Evolutionary conservation across 345 rosid genomes (phyloP), one percentile per base, ranked within the genome.

Genomic region (Hypericum androsaemum): DNA sequence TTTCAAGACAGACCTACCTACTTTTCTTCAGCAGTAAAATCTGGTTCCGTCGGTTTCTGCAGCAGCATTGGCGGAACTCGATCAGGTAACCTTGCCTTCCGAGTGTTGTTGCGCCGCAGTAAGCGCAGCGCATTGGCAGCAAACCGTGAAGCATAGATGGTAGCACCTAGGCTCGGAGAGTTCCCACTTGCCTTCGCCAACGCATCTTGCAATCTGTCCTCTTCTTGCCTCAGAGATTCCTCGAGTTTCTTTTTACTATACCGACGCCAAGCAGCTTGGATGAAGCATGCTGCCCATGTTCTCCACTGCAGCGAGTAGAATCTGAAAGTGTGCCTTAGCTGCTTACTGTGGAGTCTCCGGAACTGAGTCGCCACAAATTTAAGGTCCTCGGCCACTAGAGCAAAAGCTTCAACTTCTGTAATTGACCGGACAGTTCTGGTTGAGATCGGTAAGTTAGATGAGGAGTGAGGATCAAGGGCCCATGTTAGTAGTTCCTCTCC

Each of bases 261-360:
- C 8, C 50, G 16, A 13, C 50, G 50, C 50, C 50, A 46, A 14
- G 50, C 50, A 46, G 50, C 50, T 46, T 46, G 50, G 14, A 46
- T 46, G 50, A 46, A 46, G 9, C 50, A 46, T 13, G 50, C 50
- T 0, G 50, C 50, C 50, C 50, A 46, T 13, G 50, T 46, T 16
- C 50, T 12, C 50, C 50, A 46, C 50, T 46, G 50, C 16, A 13
- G 50, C 22, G 50, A 46, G 13, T 46, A 46, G 28, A 46, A 46
- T 10, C 50, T 46, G 28, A 46, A 46, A 16, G 22, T 46, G 50
- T 46, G 50, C 10, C 32, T 16, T 6, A 46, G 7, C 3, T 13
- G 16, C 17, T 46, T 13, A 32, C 9, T 14, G 22, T 13, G 7
- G 8, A 46, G 6, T 32, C 28, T 2, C 7, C 50, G 50, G 32